Evolutionary conservation across 805 yeast genomes (phyloP).

Genomic region (Myxozyma neotropica): DNA sequence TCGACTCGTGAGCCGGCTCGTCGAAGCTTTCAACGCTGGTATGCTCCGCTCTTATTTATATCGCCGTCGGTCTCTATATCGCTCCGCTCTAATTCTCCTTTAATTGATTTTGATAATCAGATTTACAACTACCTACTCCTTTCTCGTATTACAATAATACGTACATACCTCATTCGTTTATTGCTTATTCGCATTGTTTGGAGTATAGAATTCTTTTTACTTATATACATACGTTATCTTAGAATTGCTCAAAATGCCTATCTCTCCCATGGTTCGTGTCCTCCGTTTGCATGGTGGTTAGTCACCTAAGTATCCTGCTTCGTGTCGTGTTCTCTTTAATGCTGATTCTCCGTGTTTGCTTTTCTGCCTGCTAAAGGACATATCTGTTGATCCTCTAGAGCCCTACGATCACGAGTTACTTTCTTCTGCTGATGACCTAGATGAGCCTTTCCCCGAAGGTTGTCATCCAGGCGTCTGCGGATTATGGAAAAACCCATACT

Average conservation of each 20-base stretch:
- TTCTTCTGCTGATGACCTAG: slow-evolving; percentile 20
- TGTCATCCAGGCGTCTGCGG: slow-evolving; percentile 33
- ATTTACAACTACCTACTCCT: background rate
- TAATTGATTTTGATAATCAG: background rate
- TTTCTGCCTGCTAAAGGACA: slow-evolving; percentile 16
- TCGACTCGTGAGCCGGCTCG: no score
- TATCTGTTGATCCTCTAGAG: slow-evolving; percentile 22
- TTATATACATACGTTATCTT: background rate
- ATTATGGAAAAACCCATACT: slow-evolving; percentile 32
- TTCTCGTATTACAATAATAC: background rate
- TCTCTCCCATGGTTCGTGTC: slow-evolving; percentile 22
- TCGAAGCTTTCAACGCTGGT: no score
- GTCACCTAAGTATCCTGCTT: background rate
- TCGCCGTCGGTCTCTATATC: background rate
- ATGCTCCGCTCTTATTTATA: no score
- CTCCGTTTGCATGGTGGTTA: slow-evolving; percentile 22
- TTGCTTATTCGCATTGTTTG: background rate
- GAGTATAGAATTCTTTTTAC: background rate
- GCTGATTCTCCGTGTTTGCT: slow-evolving; percentile 1
- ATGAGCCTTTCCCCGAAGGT: slow-evolving; percentile 24
- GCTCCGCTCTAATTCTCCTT: background rate
- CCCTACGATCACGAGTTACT: slow-evolving; percentile 12
- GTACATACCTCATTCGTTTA: background rate
- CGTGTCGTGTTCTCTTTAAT: background rate
- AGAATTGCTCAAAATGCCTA: background rate